phyloP scores from a whole-genome alignment of 1,139 yeast genomes.

The Geotrichum siamense region DNA sequence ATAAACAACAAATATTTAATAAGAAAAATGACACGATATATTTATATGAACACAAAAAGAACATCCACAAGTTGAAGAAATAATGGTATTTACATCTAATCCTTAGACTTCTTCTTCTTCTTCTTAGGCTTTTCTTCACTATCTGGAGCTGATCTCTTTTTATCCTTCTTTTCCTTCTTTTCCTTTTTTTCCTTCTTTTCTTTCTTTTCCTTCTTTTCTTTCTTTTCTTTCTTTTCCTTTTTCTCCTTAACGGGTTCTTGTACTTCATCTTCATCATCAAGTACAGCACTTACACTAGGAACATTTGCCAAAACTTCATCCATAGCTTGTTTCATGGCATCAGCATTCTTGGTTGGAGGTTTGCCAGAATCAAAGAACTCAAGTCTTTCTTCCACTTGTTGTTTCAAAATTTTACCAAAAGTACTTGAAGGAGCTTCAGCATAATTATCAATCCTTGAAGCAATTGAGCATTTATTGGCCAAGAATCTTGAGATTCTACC shows the following conservation, averaged over 20 bases:
- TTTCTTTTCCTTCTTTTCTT: constrained; percentile 35
- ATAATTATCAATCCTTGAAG: constrained; percentile 96
- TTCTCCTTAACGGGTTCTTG: constrained; percentile 27
- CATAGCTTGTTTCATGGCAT: constrained; percentile 88
- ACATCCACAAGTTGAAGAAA: too few relatives aligned
- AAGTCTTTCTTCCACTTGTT: constrained; percentile 96
- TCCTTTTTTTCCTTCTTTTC: constrained; percentile 32
- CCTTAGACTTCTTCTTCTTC: constrained; percentile 35
- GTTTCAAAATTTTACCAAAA: constrained; percentile 84
- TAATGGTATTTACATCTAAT: too few relatives aligned
- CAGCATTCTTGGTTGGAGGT: constrained; percentile 92
- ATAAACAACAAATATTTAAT: too few relatives aligned
- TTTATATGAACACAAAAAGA: too few relatives aligned
- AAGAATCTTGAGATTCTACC: constrained; percentile 98
- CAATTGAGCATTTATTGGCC: constrained; percentile 98
- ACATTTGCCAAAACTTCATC: constrained; percentile 50
- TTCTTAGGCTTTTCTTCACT: constrained; percentile 29
- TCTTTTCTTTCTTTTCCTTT: constrained; percentile 34
- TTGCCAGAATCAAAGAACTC: constrained; percentile 94
- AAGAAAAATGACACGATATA: too few relatives aligned
- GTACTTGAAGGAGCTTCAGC: constrained; percentile 50
- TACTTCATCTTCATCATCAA: constrained; percentile 38
- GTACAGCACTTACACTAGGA: constrained; percentile 41
- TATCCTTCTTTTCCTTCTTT: constrained; percentile 45
- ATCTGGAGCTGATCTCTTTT: constrained; percentile 36